Percentiles rank a stretch among this genome's conserved stretches.
These are phyloP conservation scores for Termitomyces sp. DNA, from an alignment of 768 basidiomycete species.

Conservation along the genomic window DNA sequence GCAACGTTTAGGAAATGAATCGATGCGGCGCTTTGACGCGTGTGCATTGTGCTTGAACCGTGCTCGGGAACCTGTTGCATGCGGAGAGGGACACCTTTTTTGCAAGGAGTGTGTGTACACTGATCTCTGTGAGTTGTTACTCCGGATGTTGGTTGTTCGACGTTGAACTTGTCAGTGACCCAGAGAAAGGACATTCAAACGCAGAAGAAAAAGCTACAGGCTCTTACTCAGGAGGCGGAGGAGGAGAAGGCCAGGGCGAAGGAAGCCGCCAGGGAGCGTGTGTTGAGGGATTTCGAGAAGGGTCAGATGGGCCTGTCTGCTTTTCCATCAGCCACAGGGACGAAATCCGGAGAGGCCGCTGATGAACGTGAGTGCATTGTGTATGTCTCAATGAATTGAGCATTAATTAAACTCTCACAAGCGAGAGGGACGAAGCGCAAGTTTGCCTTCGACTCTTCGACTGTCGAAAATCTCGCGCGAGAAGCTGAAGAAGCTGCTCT, in stretches of 20 bases:
- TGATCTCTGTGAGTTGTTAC: constrained; percentile 59
- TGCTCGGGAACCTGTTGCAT: constrained; percentile 81
- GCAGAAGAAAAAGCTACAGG: constrained; percentile 78
- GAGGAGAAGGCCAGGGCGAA: constrained; percentile 66
- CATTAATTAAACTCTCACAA: background rate
- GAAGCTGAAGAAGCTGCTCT: constrained; percentile 90
- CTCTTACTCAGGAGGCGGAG: constrained; percentile 73
- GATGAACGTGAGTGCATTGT: constrained; percentile 25
- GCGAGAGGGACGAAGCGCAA: constrained; percentile 2
- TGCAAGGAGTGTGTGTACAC: constrained; percentile 94
- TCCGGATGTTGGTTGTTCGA: background rate
- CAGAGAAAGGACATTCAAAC: constrained; percentile 93
- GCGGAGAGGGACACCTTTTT: constrained; percentile 85
- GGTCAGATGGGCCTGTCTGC: constrained; percentile 72
- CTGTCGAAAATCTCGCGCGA: constrained; percentile 63
- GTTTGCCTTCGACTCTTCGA: constrained; percentile 53
- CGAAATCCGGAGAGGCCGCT: constrained; percentile 32
- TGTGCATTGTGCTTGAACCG: constrained; percentile 85
- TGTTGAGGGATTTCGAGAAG: constrained; percentile 85
- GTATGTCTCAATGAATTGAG: background rate
- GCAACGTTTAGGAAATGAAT: constrained; percentile 87
- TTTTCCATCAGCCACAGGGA: constrained; percentile 28
- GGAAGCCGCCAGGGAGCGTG: constrained; percentile 80
- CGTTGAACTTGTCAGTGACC: constrained; percentile 42
- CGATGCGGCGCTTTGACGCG: constrained; percentile 87